Conservation (phyloP, 768 basidiomycete species). For the Cystoderma amianthinum region DNA sequence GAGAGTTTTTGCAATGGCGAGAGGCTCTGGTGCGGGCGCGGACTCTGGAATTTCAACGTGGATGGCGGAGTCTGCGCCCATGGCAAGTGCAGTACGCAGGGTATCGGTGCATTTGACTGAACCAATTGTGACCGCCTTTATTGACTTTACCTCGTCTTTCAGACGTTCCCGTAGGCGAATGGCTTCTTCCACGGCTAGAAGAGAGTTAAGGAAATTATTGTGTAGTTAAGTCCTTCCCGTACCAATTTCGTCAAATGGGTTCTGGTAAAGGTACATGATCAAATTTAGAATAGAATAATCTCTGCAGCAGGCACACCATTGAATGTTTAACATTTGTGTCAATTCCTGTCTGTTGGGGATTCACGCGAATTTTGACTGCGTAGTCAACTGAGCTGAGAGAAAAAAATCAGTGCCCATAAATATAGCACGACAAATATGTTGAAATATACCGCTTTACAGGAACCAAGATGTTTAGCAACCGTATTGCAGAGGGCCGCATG, state of each 20-base stretch:
- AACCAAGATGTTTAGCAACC: constrained; percentile 84
- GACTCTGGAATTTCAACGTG: constrained; percentile 83
- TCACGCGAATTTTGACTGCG: constrained; percentile 97
- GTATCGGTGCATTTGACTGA: constrained; percentile 86
- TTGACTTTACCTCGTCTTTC: constrained; percentile 72
- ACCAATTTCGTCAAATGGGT: constrained; percentile 99
- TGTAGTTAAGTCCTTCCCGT: too few species aligned
- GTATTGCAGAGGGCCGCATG: constrained; percentile 72
- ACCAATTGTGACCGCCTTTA: constrained; percentile 92
- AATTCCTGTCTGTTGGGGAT: constrained; percentile 89
- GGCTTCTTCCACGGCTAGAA: constrained; percentile 93
- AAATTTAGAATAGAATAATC: neutral
- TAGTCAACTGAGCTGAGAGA: constrained; percentile 97
- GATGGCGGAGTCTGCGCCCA: constrained; percentile 92
- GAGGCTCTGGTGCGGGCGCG: constrained; percentile 76
- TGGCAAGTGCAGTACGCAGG: constrained; percentile 92
- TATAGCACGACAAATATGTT: neutral
- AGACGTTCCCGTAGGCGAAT: constrained; percentile 85
- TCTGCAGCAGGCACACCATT: constrained; percentile 61
- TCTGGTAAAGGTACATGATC: constrained; percentile 40
- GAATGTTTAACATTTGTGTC: constrained; percentile 98
- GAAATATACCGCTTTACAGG: constrained; percentile 78
- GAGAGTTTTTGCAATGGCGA: constrained; percentile 85
- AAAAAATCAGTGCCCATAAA: too few species aligned
- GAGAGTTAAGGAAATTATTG: too few species aligned